Evolutionary conservation across 148 eudicot genomes (phyloP).

Genomic region (Vaccinium darrowii): DNA sequence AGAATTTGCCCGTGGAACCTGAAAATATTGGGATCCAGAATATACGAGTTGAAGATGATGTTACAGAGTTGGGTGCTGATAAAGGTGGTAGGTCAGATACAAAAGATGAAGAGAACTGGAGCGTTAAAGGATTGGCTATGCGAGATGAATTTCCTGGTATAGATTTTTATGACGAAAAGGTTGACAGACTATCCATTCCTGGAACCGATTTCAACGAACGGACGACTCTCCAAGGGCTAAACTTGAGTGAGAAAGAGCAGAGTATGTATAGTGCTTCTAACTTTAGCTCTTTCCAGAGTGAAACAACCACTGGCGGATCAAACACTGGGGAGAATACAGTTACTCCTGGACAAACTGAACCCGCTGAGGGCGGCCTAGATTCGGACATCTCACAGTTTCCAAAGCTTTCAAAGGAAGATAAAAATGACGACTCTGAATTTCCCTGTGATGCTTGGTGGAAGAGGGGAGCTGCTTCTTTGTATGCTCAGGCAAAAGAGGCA

Average conservation of each 20-base stretch:
- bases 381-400: conserved; percentile 27
- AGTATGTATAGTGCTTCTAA: conserved; percentile 34
- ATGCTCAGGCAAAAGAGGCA: conserved; percentile 77
- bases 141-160: conserved; percentile 45
- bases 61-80: conserved; percentile 25
- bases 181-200: conserved; percentile 31
- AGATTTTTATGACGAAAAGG: conserved; percentile 39
- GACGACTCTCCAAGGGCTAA: conserved; percentile 23
- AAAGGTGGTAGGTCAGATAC: conserved; percentile 33
- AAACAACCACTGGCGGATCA: conserved; percentile 28
- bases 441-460: conserved; percentile 93
- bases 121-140: conserved; percentile 34
- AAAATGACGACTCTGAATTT: conserved; percentile 41
- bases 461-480: conserved; percentile 55
- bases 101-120: conserved; percentile 46
- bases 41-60: conserved; percentile 34
- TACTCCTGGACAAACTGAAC: conserved; percentile 35
- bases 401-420: conserved; percentile 37
- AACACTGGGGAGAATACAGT: conserved; percentile 29
- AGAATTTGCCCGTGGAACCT: conserved; percentile 68
- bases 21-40: conserved; percentile 34
- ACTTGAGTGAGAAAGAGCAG: conserved; percentile 43
- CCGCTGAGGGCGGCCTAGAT: conserved; percentile 37
- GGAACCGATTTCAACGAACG: conserved; percentile 43
- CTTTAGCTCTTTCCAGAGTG: conserved; percentile 28